These are phyloP conservation scores for Sporodiniella umbellata DNA, from an alignment of 371 early-diverging fungal genomes.

Conservation along the genomic window DNA sequence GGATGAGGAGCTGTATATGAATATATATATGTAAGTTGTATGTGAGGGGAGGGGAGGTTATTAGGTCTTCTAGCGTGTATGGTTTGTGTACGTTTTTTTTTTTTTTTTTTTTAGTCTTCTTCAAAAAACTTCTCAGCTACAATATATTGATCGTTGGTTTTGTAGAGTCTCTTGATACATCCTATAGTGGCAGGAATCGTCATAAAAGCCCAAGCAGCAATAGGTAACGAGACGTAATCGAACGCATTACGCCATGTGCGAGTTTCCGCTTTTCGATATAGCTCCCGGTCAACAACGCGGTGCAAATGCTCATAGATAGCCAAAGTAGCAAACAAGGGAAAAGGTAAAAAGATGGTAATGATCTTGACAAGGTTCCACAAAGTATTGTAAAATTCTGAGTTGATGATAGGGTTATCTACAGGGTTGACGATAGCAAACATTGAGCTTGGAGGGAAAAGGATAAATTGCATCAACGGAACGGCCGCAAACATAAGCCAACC, in stretches of 20 bases:
- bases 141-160: conserved; percentile 48
- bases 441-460: conserved; percentile 45
- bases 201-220: conserved; percentile 59
- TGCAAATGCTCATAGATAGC: conserved; percentile 49
- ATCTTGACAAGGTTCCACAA: conserved; percentile 47
- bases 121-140: conserved; percentile 55
- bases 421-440: conserved; percentile 40
- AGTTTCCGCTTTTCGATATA: conserved; percentile 38
- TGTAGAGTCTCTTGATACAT: conserved; percentile 46
- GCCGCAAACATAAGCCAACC: conserved; percentile 65
- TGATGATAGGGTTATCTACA: conserved; percentile 44
- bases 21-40: too few species aligned
- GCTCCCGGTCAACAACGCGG: conserved; percentile 45
- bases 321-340: conserved; percentile 43
- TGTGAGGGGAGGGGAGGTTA: background rate
- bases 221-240: conserved; percentile 52
- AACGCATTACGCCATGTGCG: conserved; percentile 45
- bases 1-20: too few species aligned
- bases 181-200: conserved; percentile 55
- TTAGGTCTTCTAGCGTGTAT: background rate
- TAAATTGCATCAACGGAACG: conserved; percentile 52
- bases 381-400: conserved; percentile 39
- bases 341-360: conserved; percentile 42
- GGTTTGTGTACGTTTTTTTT: background rate
- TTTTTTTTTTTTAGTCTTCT: conserved; percentile 19